Evolutionary conservation across 176 grass and related monocot species (phyloP).

Genomic region (Aegilops longissima): DNA sequence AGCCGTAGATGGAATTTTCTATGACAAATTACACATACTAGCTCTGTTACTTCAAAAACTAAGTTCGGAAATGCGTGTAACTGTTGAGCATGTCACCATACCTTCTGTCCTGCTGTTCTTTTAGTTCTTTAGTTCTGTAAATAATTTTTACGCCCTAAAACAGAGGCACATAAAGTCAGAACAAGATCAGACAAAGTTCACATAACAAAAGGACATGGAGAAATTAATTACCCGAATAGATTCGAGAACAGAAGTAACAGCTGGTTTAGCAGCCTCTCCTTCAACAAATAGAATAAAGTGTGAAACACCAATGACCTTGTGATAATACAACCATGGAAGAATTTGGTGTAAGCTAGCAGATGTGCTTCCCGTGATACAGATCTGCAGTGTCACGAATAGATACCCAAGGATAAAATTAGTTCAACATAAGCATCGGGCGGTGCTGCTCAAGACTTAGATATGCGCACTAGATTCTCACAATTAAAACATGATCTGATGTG

Average conservation of each 20-base stretch:
- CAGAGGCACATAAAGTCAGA: constrained; percentile 27
- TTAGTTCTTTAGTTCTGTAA: constrained; percentile 88
- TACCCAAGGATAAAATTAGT: background rate
- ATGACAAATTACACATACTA: background rate
- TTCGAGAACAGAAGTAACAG: constrained; percentile 83
- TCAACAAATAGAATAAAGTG: constrained; percentile 93
- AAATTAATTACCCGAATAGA: constrained; percentile 70
- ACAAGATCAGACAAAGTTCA: background rate
- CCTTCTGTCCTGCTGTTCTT: constrained; percentile 94
- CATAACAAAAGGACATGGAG: background rate
- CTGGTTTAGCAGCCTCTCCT: constrained; percentile 91
- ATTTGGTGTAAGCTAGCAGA: constrained; percentile 90
- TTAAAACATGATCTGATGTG: background rate
- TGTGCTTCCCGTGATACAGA: constrained; percentile 91
- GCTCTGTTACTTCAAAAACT: background rate
- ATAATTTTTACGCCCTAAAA: constrained; percentile 92
- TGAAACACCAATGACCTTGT: constrained; percentile 96
- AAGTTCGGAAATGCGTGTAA: background rate
- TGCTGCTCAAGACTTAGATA: background rate
- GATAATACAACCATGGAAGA: constrained; percentile 98
- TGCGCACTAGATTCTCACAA: background rate
- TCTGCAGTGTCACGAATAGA: constrained; percentile 44
- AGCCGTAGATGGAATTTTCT: background rate
- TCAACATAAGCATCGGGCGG: background rate
- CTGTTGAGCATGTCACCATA: constrained; percentile 15